These are phyloP conservation scores for Zymoseptoria ardabiliae DNA, from an alignment of 2,329 filamentous ascomycete genomes.

Conservation along the genomic window DNA sequence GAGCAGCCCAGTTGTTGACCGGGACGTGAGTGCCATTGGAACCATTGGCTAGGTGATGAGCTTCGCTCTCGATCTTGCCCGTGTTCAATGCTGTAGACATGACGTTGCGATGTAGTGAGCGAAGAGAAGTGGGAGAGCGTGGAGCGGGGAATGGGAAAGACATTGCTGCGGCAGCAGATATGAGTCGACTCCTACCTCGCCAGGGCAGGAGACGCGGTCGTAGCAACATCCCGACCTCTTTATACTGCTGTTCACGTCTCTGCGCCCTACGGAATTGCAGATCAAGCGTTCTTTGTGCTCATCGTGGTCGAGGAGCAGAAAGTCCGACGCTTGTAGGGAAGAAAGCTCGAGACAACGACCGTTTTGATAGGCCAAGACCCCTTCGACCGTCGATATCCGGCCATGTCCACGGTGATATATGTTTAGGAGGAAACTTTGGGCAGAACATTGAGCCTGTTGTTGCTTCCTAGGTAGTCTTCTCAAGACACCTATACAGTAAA, in stretches of 20 bases:
- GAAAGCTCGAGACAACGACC: not conserved
- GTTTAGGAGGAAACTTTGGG: not conserved
- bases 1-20: constrained; percentile 32
- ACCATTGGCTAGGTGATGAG: constrained; percentile 6
- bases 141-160: not conserved
- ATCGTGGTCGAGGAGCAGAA: not conserved
- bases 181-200: constrained; percentile 1
- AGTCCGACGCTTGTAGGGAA: not conserved
- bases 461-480: not conserved
- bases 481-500: too few species aligned
- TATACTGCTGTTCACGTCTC: not conserved
- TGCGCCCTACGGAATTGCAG: not conserved
- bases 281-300: not conserved
- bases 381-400: not conserved
- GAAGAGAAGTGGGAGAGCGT: not conserved
- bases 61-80: constrained; percentile 9
- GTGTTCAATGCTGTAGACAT: constrained; percentile 9
- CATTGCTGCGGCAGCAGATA: not conserved
- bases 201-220: not conserved
- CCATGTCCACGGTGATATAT: not conserved
- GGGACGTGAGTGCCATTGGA: constrained; percentile 13
- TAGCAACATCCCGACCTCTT: not conserved
- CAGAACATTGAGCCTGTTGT: not conserved
- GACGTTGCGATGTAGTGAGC: not conserved
- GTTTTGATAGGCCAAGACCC: not conserved